These are phyloP conservation scores for Heliamphora exappendiculata DNA, from an alignment of 148 eudicot species.

Conservation along the genomic window DNA sequence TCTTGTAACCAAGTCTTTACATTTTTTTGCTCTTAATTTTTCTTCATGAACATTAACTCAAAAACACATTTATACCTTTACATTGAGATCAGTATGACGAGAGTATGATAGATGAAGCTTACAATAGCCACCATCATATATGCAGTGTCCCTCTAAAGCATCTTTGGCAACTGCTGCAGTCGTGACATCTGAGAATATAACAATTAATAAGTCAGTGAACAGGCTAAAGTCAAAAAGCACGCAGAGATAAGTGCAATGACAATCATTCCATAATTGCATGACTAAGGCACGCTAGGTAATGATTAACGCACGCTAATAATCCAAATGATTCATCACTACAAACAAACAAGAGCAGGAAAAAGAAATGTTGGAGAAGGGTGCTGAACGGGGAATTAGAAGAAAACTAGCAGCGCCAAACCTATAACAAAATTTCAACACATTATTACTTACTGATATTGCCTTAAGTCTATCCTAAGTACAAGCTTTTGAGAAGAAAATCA, in stretches of 20 bases:
- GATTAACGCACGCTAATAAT: neutral
- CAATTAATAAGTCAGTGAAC: slow-evolving; percentile 5
- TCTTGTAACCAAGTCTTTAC: slow-evolving; percentile 5
- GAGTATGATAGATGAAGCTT: slow-evolving; percentile 97
- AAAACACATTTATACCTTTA: slow-evolving; percentile 61
- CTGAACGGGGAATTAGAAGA: neutral
- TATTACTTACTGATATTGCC: too few species aligned
- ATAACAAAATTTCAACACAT: too few species aligned
- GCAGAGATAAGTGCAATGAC: neutral
- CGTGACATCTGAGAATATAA: slow-evolving; percentile 40
- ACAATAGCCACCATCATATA: slow-evolving; percentile 96
- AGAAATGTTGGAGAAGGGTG: neutral
- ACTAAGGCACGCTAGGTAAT: neutral
- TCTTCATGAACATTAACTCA: slow-evolving; percentile 21
- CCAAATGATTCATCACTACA: neutral
- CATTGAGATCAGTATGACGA: slow-evolving; percentile 94
- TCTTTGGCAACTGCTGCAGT: slow-evolving; percentile 70
- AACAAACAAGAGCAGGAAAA: neutral
- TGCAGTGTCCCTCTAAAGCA: slow-evolving; percentile 82
- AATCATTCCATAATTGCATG: neutral
- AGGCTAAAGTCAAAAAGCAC: neutral
- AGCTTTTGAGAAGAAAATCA: too few species aligned
- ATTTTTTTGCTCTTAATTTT: slow-evolving; percentile 11
- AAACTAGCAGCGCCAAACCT: too few species aligned
- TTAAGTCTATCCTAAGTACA: too few species aligned